A percentile compares a stretch with the other conserved stretches of the same genome.
Conservation (phyloP, 208 protist genomes). For the Leishmania gerbilli region DNA sequence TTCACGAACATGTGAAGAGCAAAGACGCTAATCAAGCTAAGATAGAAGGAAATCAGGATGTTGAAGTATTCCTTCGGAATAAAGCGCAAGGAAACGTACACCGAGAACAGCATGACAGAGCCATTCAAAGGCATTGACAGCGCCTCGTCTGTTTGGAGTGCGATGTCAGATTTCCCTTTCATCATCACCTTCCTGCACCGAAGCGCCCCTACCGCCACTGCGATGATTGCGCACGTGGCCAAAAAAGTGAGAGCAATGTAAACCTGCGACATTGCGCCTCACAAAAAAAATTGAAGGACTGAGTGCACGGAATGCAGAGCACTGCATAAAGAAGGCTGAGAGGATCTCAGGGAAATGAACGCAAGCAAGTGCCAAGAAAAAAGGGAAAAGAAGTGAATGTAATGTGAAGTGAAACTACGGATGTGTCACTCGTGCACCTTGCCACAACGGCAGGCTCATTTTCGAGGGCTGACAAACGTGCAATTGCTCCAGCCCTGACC, state of each 20-base stretch:
- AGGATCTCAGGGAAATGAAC: conserved; percentile 5
- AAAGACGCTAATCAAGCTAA: conserved; percentile 71
- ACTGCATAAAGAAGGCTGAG: background rate
- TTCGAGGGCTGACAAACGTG: background rate
- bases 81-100: conserved; percentile 81
- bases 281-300: conserved; percentile 1
- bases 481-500: background rate
- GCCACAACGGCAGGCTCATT: background rate
- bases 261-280: conserved; percentile 40
- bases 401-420: background rate
- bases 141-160: conserved; percentile 61
- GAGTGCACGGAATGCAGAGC: background rate
- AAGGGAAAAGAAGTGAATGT: background rate
- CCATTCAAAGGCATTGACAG: conserved; percentile 74
- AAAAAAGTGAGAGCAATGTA: conserved; percentile 60
- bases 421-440: background rate
- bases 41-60: conserved; percentile 67
- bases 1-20: conserved; percentile 66
- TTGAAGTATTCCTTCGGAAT: conserved; percentile 82
- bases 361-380: background rate
- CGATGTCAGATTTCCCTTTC: conserved; percentile 29
- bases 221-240: conserved; percentile 41
- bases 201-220: conserved; percentile 46
- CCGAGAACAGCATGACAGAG: conserved; percentile 76
- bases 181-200: conserved; percentile 46